phyloP scores from a whole-genome alignment of 139 green algal genomes.

The Diplosphaera chodatii region DNA sequence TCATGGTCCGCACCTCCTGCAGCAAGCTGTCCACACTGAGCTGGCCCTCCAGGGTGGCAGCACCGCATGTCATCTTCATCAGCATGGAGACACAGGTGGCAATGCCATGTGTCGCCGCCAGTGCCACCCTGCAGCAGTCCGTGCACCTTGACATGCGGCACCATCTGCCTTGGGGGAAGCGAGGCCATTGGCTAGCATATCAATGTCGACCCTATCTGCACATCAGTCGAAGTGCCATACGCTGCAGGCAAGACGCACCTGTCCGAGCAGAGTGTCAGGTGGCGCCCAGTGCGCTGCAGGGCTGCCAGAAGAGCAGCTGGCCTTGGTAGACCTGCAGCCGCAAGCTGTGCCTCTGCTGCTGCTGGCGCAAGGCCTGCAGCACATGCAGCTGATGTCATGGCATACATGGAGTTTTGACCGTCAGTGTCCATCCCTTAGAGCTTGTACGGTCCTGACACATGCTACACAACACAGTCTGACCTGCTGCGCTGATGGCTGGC shows the following conservation, averaged over 20 bases:
- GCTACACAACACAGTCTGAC: no score
- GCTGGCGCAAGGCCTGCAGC: neutral
- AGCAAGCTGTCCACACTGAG: neutral
- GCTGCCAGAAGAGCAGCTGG: neutral
- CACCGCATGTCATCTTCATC: neutral
- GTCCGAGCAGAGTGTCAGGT: neutral
- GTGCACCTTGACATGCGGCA: neutral
- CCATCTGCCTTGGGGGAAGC: no score
- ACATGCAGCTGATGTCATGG: no score
- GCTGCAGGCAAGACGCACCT: neutral
- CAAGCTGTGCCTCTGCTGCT: neutral
- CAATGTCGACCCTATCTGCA: no score
- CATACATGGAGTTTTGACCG: no score
- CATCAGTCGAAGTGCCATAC: no score
- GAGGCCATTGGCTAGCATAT: no score
- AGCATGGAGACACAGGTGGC: neutral
- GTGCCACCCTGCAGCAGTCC: neutral
- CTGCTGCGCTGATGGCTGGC: no score
- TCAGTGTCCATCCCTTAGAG: no score
- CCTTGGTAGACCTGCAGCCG: neutral
- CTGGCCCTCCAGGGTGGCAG: neutral
- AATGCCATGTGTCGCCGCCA: neutral
- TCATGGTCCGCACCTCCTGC: constrained; percentile 1
- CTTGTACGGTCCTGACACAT: no score
- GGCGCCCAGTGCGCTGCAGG: neutral